Conservation (phyloP, 1,284 basidiomycete species). For the Irpex sp. region DNA sequence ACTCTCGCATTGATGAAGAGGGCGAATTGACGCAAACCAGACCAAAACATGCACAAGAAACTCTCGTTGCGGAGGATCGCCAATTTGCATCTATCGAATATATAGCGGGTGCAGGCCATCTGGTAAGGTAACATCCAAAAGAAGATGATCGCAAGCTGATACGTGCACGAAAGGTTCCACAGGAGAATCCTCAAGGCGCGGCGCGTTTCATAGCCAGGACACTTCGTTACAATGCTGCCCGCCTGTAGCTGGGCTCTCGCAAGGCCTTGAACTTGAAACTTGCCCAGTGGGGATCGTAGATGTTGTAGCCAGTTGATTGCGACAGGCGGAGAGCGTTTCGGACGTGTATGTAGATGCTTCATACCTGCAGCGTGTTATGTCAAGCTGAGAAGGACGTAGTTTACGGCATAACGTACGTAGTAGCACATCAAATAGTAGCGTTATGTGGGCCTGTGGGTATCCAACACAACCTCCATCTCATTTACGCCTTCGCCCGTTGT, state of each 20-base stretch:
- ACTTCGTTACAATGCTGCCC: not conserved
- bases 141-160: not conserved
- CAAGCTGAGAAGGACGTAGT: not conserved
- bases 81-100: slow-evolving; percentile 9
- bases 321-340: no score
- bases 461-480: slow-evolving; percentile 50
- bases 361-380: no score
- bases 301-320: no score
- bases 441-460: not conserved
- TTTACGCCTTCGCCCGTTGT: slow-evolving; percentile 29
- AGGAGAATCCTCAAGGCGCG: slow-evolving; percentile 4
- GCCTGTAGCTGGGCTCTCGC: not conserved
- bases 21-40: not conserved
- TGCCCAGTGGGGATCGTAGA: no score
- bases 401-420: not conserved
- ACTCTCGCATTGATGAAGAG: not conserved
- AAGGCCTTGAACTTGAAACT: no score
- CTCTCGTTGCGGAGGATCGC: not conserved
- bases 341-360: no score
- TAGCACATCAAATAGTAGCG: not conserved
- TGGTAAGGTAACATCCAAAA: slow-evolving; percentile 1
- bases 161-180: slow-evolving; percentile 6
- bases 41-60: slow-evolving; percentile 6
- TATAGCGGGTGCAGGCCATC: slow-evolving; percentile 6
- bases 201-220: slow-evolving; percentile 4